These are phyloP conservation scores for Schizopora paradoxa DNA, from an alignment of 1,284 basidiomycete species.

Conservation along the genomic window DNA sequence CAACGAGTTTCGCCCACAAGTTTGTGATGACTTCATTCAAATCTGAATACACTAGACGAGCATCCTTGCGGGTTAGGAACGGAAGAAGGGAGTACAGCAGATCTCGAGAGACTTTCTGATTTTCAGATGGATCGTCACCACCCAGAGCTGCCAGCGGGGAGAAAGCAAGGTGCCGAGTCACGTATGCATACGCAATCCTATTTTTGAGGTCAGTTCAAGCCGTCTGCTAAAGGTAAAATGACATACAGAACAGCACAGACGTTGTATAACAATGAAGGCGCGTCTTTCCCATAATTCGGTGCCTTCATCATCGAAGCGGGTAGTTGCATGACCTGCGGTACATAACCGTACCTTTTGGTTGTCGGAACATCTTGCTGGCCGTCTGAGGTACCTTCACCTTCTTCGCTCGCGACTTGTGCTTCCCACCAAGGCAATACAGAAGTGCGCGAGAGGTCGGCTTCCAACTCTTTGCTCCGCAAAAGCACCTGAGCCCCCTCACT, in stretches of 20 bases:
- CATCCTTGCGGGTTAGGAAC: constrained; percentile 54
- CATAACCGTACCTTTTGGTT: constrained; percentile 29
- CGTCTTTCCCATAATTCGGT: constrained; percentile 24
- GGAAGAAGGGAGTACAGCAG: constrained; percentile 50
- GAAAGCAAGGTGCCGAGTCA: constrained; percentile 50
- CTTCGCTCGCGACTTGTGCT: too few species aligned
- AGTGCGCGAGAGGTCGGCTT: constrained; percentile 34
- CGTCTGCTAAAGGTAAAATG: background rate
- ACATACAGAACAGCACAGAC: constrained; percentile 59
- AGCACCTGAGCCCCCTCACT: constrained; percentile 53
- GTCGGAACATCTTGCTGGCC: constrained; percentile 13
- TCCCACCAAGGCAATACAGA: constrained; percentile 58
- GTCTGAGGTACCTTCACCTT: background rate
- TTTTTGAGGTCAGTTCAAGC: constrained; percentile 1
- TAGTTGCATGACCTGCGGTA: constrained; percentile 44
- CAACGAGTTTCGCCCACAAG: constrained; percentile 43
- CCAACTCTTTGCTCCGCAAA: constrained; percentile 52
- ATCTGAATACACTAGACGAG: constrained; percentile 42
- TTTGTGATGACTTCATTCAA: constrained; percentile 49
- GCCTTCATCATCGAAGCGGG: constrained; percentile 43
- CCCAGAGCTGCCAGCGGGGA: constrained; percentile 43
- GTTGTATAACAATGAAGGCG: constrained; percentile 56
- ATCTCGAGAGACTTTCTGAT: constrained; percentile 39
- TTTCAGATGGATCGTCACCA: constrained; percentile 28
- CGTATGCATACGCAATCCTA: constrained; percentile 64